Base-by-base conservation (phyloP, 2,329 filamentous ascomycete genomes). In the Metarhizium humberi region DNA sequence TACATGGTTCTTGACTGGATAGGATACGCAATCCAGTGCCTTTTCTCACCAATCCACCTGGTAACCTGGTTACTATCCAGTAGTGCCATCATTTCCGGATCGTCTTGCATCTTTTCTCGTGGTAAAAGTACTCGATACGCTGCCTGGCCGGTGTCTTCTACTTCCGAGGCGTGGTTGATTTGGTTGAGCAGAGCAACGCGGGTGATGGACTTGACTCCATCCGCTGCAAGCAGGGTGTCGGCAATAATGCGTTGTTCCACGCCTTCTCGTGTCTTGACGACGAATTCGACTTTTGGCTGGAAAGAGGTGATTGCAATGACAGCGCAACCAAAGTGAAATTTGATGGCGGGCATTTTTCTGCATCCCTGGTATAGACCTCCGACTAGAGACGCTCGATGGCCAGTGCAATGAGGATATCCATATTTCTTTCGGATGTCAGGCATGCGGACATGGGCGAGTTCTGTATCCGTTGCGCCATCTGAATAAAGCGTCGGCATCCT, bases 71-170 rank as follows among this genome's bases (percentile, higher is more conserved):
- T 80, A 47, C 78, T 76, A 61, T 88, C 81, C 25, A 92, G 75
- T 10, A 91, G 76, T n/a, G 72, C 76, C 53, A 85, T 74, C 59
- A 91, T 76, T 63, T 89, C 86, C 0, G 87, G 79, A 63, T 90
- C 86, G 25, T 78, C 61, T 56, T 76, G 70, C 81, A 91, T 87
- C 60, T 86, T 76, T 34, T 81, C 77, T 13, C 87, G 81, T 1
- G 78, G 80, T 18, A 92, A 77, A 81, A 92, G 87, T 69, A 92
- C 88, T 13, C 88, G 81, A 73, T 92, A 92, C 3, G 87, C 86
- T 0, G 88, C 88, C 71, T 91, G 86, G 4, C 86, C 82, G 0
- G 87, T 90, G 57, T 89, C 85, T 57, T 82, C 74, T 61, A 86
- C 80, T 54, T 81, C 74, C 25, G 78, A 78, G 3, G 72, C 68